Base-by-base conservation (phyloP, 345 rosid species). In the Carallia pectinifolia region DNA sequence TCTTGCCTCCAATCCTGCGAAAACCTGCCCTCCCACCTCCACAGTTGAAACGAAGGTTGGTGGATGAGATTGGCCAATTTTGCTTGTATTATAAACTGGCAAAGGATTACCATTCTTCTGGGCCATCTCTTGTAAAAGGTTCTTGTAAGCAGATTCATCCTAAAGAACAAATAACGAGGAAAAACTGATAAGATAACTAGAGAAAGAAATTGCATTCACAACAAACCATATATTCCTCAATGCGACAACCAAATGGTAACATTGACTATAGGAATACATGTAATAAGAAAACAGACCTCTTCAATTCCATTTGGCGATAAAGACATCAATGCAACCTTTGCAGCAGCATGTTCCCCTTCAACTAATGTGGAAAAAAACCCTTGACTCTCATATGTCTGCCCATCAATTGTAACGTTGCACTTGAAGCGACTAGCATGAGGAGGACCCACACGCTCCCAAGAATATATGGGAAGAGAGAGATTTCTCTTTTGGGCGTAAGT, bases 341-440 rank as follows among this genome's bases (percentile, higher is more conserved):
- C 97, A 76, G 86, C 90, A 0, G 80, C 87, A 61, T 81, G 81
- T 71, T 90, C 92, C 64, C 89, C 92, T n/a, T 83, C 85, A 70
- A 75, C 88, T 17, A 85, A 27, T 0, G 87, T 87, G 4, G 87
- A 66, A 58, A 78, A 85, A 37, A 79, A 81, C 1, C 77, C 85
- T 0, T 6, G 68, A 72, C 73, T 23, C 47, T 82, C 83, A 66
- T 69, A 90, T 19, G 81, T 81, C 58, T 82, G 66, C 4, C 83
- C 94, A 66, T 63, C 73, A 67, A 87, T 18, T 19, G 77, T 76
- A 65, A 90, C 92, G 67, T 65, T 81, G 66, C 83, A 80, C 52
- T 74, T 78, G 61, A 90, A 90, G 31, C 69, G 82, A 50, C 71
- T 62, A 62, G 87, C 87, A 84, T 90, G 97, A 53, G 88, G 82